phyloP scores from a whole-genome alignment of 352 stramenopile genomes.

The Globisporangium spiculum region DNA sequence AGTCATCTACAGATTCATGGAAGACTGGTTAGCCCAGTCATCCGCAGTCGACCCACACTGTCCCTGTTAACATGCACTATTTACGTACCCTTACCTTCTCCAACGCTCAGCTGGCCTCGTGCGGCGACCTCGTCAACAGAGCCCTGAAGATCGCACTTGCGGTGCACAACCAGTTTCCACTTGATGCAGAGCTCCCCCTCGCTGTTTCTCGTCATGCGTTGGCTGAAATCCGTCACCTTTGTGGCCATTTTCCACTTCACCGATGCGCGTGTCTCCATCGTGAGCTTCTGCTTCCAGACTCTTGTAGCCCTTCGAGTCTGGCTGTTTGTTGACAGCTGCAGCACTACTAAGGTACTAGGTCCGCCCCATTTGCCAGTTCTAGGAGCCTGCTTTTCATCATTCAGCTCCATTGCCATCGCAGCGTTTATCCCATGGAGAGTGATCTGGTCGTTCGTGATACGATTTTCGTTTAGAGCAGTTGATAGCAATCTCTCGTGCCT shows the following conservation, averaged over 20 bases:
- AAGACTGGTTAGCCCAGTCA: not conserved
- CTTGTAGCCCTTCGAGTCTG: not conserved
- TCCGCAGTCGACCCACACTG: not conserved
- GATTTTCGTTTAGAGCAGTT: slow-evolving; percentile 20
- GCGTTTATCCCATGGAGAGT: slow-evolving; percentile 7
- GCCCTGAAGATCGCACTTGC: slow-evolving; percentile 20
- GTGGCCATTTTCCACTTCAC: slow-evolving; percentile 22
- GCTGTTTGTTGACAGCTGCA: slow-evolving; percentile 3
- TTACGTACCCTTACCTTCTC: slow-evolving; percentile 1
- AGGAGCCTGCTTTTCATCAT: not conserved
- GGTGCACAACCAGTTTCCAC: slow-evolving; percentile 23
- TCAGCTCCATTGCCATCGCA: slow-evolving; percentile 13
- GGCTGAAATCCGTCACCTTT: not conserved
- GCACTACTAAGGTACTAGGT: slow-evolving; percentile 12
- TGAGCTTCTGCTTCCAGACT: slow-evolving; percentile 23
- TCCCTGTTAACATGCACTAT: not conserved
- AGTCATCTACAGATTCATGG: not conserved
- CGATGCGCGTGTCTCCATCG: slow-evolving; percentile 15
- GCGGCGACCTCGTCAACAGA: slow-evolving; percentile 17
- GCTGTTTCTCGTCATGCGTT: not conserved
- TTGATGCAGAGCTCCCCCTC: not conserved
- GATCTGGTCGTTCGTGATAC: slow-evolving; percentile 13
- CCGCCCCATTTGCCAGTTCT: slow-evolving; percentile 11
- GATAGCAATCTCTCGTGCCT: slow-evolving; percentile 11
- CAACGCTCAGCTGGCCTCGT: not conserved